Percentiles rank a stretch among this genome's conserved stretches.
These are phyloP conservation scores for Elongisporangium prolatum DNA, from an alignment of 352 stramenopile species.

Conservation along the genomic window DNA sequence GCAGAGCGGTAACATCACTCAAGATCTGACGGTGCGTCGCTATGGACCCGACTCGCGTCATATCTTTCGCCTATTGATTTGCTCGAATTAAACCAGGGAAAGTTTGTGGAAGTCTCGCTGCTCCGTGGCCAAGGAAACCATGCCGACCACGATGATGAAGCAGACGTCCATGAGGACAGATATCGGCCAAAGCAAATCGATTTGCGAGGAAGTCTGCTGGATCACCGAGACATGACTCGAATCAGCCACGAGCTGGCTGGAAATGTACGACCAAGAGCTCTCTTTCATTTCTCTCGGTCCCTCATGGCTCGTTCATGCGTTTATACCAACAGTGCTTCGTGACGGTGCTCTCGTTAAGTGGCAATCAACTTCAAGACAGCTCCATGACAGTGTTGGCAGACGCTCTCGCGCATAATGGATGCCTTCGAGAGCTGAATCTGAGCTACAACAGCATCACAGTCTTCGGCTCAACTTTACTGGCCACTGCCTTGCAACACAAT, in stretches of 20 bases:
- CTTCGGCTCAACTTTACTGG: slow-evolving; percentile 47
- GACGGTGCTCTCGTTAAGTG: slow-evolving; percentile 47
- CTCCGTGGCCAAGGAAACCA: slow-evolving; percentile 3
- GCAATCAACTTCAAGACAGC: slow-evolving; percentile 58
- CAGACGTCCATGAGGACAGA: neutral
- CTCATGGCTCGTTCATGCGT: neutral
- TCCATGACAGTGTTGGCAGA: slow-evolving; percentile 44
- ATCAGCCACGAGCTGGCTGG: slow-evolving; percentile 32
- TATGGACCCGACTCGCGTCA: neutral
- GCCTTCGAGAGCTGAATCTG: slow-evolving; percentile 47
- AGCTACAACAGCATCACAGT: slow-evolving; percentile 68
- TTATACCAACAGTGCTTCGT: slow-evolving; percentile 41
- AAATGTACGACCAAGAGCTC: slow-evolving; percentile 38
- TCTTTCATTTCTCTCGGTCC: neutral
- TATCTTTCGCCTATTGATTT: neutral
- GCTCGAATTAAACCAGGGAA: slow-evolving; percentile 15
- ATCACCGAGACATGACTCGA: slow-evolving; percentile 32
- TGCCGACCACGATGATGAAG: slow-evolving; percentile 7
- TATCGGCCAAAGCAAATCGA: slow-evolving; percentile 21
- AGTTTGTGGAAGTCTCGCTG: slow-evolving; percentile 22
- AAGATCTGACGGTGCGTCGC: slow-evolving; percentile 22
- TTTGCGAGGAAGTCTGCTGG: slow-evolving; percentile 50
- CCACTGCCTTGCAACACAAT: slow-evolving; percentile 42
- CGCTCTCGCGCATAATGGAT: slow-evolving; percentile 47
- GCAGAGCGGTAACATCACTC: slow-evolving; percentile 32